Evolutionary conservation across 306 rosid species (phyloP), one percentile per base, ranked within the genome.

Genomic region (Inga leiocalycina): DNA sequence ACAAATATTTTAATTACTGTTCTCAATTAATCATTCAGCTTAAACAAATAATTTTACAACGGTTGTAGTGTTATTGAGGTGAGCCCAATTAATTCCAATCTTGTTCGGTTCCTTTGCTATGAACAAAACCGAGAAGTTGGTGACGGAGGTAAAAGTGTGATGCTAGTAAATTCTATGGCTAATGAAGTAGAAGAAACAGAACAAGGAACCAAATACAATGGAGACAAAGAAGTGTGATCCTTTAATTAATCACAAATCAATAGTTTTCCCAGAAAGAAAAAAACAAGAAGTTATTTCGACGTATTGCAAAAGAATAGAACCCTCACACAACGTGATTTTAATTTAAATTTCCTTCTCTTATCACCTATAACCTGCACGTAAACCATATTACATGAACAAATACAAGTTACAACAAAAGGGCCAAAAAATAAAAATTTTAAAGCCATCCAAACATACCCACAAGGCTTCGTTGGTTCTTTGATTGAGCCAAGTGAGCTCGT

Each of bases 341-440:
- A 39, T 57, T 80, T 82, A 45, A 74, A 79, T 75, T 78, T 78
- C 76, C 83, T 85, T 76, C 81, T 85, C 43, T 14, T 76, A 77
- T 82, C 41, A 45, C 79, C 76, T 85, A 85, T 57, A 51, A 82
- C 78, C 85, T 76, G 90, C 90, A 88, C 85, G 83, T 82, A 82
- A 75, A 54, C 75, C 17, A 44, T 43, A 71, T 79, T 74, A 73
- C 84, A 70, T 52, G 67, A 79, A 59, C 82, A 82, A 71, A 76
- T 57, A 82, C 27, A 65, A 61, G 77, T 46, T 64, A 65, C 61
- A 30, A 57, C 65, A 57, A 84, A 45, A 45, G 48, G 17, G 84
- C 72, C 71, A n/a, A 70, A n/a, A 76, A 85, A 65, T 32, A 79
- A 80, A 79, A 7, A 56, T 0, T 56, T 56, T 11, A 12, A 59